Conservation (phyloP, 495 filamentous ascomycete species). For the Penicillium bovifimosum region DNA sequence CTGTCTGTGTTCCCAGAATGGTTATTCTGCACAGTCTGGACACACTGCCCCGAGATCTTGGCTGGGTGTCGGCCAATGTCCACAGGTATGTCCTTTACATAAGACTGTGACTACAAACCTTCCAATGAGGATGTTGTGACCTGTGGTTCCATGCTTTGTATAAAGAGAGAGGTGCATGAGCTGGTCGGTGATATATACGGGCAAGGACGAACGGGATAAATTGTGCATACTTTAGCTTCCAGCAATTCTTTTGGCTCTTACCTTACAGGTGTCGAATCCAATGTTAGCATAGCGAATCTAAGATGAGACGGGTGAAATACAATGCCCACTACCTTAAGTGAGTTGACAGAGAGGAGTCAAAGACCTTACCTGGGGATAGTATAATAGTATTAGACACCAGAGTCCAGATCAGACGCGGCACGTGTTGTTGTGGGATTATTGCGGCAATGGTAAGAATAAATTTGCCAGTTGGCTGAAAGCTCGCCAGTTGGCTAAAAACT, state of each 20-base stretch:
- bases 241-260: neutral
- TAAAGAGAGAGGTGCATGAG: neutral
- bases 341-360: too few relatives aligned
- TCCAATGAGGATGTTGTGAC: slow-evolving; percentile 1
- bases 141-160: neutral
- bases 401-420: too few relatives aligned
- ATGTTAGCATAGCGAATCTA: too few relatives aligned
- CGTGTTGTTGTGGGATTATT: too few relatives aligned
- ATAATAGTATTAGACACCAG: too few relatives aligned
- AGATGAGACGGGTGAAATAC: too few relatives aligned
- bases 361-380: too few relatives aligned
- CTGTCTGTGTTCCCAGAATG: slow-evolving; percentile 5
- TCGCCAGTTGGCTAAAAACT: too few relatives aligned
- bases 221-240: neutral
- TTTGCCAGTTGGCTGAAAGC: too few relatives aligned
- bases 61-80: neutral
- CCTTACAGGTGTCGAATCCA: neutral
- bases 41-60: neutral
- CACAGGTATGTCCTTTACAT: slow-evolving; percentile 1
- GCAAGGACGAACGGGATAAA: neutral
- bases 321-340: too few relatives aligned
- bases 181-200: neutral
- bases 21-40: neutral
- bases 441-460: too few relatives aligned
- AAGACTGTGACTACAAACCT: slow-evolving; percentile 1